Percentiles rank a stretch among this genome's conserved stretches.
phyloP scores from a whole-genome alignment of 106 monocot genomes.

The Acanthochlamys bracteata region DNA sequence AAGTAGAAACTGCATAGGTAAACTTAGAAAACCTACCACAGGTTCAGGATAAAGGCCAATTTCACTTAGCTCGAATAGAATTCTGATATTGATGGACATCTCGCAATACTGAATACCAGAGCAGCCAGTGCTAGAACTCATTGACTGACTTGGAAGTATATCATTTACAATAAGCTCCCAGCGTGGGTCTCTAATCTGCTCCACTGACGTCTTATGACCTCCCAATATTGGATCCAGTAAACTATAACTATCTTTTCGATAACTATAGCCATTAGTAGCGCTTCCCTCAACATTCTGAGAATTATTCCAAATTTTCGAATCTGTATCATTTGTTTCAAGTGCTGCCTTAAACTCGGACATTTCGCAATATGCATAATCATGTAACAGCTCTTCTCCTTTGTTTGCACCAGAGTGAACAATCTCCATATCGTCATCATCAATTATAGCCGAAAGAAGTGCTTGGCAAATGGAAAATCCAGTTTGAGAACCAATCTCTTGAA shows the following conservation, averaged over 20 bases:
- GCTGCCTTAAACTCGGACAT: conserved; percentile 25
- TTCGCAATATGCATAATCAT: conserved; percentile 17
- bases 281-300: conserved; percentile 17
- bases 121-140: conserved; percentile 5
- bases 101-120: conserved; percentile 38
- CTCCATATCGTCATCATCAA: conserved; percentile 48
- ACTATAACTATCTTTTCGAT: conserved; percentile 18
- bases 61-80: conserved; percentile 60
- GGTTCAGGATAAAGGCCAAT: conserved; percentile 54
- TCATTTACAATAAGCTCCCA: conserved; percentile 11
- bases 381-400: conserved; percentile 15
- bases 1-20: not conserved
- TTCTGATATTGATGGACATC: conserved; percentile 43
- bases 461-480: conserved; percentile 54
- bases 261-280: conserved; percentile 21
- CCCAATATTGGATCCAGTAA: conserved; percentile 10
- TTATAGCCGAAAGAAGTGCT: conserved; percentile 63
- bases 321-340: conserved; percentile 16
- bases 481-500: conserved; percentile 24
- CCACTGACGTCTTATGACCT: conserved; percentile 12
- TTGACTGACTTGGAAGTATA: conserved; percentile 2
- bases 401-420: conserved; percentile 12
- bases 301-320: conserved; percentile 6
- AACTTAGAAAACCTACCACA: conserved; percentile 39
- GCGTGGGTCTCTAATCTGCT: not conserved